A percentile compares a stretch with the other conserved stretches of the same genome.
Conservation (phyloP, 345 rosid species). For the Syzygium oleosum region DNA sequence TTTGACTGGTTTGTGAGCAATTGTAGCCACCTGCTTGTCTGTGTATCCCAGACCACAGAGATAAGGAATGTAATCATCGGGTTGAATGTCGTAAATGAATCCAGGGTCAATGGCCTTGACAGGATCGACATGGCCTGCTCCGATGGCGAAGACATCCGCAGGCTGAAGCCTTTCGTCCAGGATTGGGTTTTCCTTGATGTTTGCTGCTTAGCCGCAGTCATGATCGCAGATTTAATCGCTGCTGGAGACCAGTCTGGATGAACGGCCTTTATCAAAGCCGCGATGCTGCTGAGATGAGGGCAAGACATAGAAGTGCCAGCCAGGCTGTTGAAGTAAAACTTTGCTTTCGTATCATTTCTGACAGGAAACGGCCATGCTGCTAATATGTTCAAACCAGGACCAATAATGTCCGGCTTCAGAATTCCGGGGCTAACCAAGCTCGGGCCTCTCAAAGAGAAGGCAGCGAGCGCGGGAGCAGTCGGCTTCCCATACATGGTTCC, state of each 20-base stretch:
- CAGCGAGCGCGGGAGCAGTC: neutral
- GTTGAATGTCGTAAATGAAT: neutral
- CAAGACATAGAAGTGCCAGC: neutral
- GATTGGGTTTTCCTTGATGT: neutral
- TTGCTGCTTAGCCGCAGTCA: neutral
- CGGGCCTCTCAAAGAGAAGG: neutral
- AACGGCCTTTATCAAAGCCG: neutral
- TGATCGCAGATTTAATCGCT: neutral
- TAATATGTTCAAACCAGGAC: neutral
- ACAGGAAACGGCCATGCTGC: neutral
- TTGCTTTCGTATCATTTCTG: neutral
- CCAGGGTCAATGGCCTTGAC: neutral
- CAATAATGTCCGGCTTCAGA: neutral
- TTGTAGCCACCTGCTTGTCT: neutral
- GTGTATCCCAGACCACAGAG: neutral
- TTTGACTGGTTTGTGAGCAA: neutral
- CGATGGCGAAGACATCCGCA: neutral
- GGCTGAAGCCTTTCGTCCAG: neutral
- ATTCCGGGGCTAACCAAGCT: neutral
- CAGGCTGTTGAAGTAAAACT: neutral
- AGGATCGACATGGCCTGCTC: neutral
- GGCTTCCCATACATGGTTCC: neutral
- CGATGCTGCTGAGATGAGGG: neutral
- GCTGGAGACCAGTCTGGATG: neutral
- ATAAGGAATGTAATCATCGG: neutral